Evolutionary conservation across 1,139 yeast species (phyloP).

Genomic region (Groenewaldozyma sp.): DNA sequence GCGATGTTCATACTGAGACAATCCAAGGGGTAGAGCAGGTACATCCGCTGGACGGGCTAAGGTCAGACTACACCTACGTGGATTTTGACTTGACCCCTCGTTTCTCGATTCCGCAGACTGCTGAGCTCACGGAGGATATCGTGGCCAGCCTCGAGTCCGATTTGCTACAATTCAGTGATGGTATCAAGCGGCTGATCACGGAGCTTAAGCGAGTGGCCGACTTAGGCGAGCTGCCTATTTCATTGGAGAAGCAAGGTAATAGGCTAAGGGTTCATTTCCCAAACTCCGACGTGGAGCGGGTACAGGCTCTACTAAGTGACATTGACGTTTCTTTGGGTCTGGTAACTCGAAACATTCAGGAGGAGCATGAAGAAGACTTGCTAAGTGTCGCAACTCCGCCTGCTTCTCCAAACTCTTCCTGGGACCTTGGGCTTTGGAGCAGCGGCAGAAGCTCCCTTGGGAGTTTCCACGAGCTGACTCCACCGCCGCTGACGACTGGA

Average conservation of each 20-base stretch:
- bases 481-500: slow-evolving; percentile 13
- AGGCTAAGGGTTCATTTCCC: slow-evolving; percentile 31
- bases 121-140: slow-evolving; percentile 23
- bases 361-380: slow-evolving; percentile 7
- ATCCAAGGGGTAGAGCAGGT: background rate
- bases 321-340: slow-evolving; percentile 28
- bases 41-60: background rate
- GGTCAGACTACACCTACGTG: slow-evolving; percentile 17
- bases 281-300: slow-evolving; percentile 28
- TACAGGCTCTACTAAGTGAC: slow-evolving; percentile 24
- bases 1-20: background rate
- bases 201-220: slow-evolving; percentile 25
- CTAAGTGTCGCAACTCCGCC: slow-evolving; percentile 7
- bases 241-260: slow-evolving; percentile 23
- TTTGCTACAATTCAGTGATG: slow-evolving; percentile 20
- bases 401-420: background rate
- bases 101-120: slow-evolving; percentile 20
- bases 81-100: slow-evolving; percentile 30
- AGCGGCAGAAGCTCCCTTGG: slow-evolving; percentile 6
- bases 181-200: slow-evolving; percentile 12
- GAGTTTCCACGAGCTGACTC: slow-evolving; percentile 9
- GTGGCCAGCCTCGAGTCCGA: slow-evolving; percentile 17
- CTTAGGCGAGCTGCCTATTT: slow-evolving; percentile 31
- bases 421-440: slow-evolving; percentile 8
- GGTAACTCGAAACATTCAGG: slow-evolving; percentile 13